A percentile compares a stretch with the other conserved stretches of the same genome.
phyloP scores from a whole-genome alignment of 2,329 filamentous ascomycete species.

The Pseudopyrenochaeta lycopersici region DNA sequence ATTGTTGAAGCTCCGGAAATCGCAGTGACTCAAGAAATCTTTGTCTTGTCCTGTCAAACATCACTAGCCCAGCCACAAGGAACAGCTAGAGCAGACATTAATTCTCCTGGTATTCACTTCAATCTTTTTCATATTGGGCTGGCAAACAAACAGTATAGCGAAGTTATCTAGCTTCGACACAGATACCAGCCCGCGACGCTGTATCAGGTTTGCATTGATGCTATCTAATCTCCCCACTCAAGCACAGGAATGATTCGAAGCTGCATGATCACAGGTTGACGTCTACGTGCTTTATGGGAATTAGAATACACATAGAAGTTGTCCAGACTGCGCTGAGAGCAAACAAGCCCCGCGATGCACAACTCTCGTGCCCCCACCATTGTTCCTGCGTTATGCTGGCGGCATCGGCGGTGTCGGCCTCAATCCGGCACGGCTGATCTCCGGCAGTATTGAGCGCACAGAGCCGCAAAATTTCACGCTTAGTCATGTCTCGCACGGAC shows the following conservation, averaged over 20 bases:
- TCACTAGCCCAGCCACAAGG: neutral
- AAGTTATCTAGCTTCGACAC: too few species aligned
- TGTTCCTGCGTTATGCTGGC: conserved; percentile 18
- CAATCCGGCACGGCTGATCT: conserved; percentile 1
- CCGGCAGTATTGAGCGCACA: conserved; percentile 2
- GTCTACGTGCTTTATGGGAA: neutral
- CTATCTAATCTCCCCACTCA: conserved; percentile 1
- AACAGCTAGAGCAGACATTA: neutral
- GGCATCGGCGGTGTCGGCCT: neutral
- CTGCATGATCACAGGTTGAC: neutral
- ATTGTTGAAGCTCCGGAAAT: conserved; percentile 38
- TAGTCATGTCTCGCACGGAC: neutral
- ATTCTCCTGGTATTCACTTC: too few species aligned
- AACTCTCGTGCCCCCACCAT: conserved; percentile 13
- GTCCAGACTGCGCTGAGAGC: neutral
- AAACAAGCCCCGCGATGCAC: neutral
- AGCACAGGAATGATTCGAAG: conserved; percentile 8
- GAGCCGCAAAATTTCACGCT: conserved; percentile 3
- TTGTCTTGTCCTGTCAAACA: conserved; percentile 11
- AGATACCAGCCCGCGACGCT: too few species aligned
- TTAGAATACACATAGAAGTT: neutral
- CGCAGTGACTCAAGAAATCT: conserved; percentile 36
- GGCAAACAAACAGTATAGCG: too few species aligned
- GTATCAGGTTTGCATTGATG: too few species aligned
- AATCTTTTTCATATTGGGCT: too few species aligned